Base-by-base conservation (phyloP, 148 eudicot genomes). In the Vaccinium corymbosum region DNA sequence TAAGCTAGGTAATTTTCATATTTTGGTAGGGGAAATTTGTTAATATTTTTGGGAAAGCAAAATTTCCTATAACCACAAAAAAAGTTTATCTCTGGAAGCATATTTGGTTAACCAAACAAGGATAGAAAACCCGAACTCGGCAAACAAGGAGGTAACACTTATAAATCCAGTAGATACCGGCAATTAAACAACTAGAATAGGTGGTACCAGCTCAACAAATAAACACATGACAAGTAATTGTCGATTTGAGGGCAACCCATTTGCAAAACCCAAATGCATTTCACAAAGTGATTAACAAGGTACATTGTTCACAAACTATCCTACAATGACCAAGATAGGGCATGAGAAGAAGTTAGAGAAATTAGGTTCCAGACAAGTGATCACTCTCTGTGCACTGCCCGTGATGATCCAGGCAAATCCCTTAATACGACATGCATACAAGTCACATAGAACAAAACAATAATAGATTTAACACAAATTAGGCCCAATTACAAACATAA, bases 221-320 rank as follows among this genome's bases (percentile, higher is more conserved):
- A 49, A 22, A 50, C 29, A 76, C 7, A 14, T 13, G 2, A 12
- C 2, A 48, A 49, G 25, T n/a, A 76, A 76, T 20, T n/a, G 0
- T 32, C 6, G 57, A 50, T 76, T n/a, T 76, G 0, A 49, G 35
- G 79, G 32, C 56, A n/a, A 42, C 79, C 79, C 17, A 76, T n/a
- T 49, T 50, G 32, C 8, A 52, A 52, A 27, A 53, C 62, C 59
- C 53, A 3, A 78, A 1, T 25, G 62, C 3, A 53, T 52, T 25
- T 78, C 52, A 64, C 59, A 66, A 81, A 15, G 1, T 68, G 48
- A 81, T 27, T 15, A 66, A 48, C 59, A 22, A 80, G 62, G 79
- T 76, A 49, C 61, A 27, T 16, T 51, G 80, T 76, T 11, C 17
- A 17, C 80, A 52, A 17, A 25, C 12, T 27, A 78, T 78, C 22